Percentiles rank a stretch among this genome's conserved stretches.
Evolutionary conservation across 2,329 filamentous ascomycete species (phyloP).

Genomic region (Fusarium hainanense): DNA sequence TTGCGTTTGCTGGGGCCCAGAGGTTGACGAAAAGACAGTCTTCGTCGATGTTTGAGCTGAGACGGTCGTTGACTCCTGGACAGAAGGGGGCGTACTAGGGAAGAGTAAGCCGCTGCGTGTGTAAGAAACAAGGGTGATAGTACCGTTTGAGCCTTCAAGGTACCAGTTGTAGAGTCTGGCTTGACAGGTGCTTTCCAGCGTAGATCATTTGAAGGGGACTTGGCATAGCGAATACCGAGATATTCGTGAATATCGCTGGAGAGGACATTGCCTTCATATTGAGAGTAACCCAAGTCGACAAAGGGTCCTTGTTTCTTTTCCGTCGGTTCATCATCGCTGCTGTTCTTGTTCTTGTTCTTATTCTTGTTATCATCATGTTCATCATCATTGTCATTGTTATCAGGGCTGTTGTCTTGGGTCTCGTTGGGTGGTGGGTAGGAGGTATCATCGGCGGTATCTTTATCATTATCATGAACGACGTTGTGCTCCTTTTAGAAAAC

Average conservation of each 20-base stretch:
- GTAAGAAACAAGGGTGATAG: not conserved
- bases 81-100: slow-evolving; percentile 59
- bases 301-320: slow-evolving; percentile 16
- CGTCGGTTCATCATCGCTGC: not conserved
- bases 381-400: slow-evolving; percentile 5
- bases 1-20: slow-evolving; percentile 55
- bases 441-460: not conserved
- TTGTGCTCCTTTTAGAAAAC: slow-evolving; percentile 13
- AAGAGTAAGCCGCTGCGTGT: not conserved
- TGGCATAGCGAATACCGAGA: slow-evolving; percentile 63
- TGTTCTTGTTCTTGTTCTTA: not conserved
- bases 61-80: slow-evolving; percentile 50
- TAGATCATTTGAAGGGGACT: slow-evolving; percentile 61
- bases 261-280: slow-evolving; percentile 55
- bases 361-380: not conserved
- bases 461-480: not conserved
- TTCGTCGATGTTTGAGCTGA: slow-evolving; percentile 46
- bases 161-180: slow-evolving; percentile 50
- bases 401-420: not conserved
- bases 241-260: slow-evolving; percentile 57
- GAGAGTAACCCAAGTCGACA: slow-evolving; percentile 59
- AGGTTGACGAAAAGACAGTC: slow-evolving; percentile 63
- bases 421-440: not conserved
- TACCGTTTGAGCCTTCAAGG: slow-evolving; percentile 54
- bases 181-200: slow-evolving; percentile 63